These are phyloP conservation scores for Trichoderma orchidacearum DNA, from an alignment of 495 filamentous ascomycete species.

Conservation along the genomic window DNA sequence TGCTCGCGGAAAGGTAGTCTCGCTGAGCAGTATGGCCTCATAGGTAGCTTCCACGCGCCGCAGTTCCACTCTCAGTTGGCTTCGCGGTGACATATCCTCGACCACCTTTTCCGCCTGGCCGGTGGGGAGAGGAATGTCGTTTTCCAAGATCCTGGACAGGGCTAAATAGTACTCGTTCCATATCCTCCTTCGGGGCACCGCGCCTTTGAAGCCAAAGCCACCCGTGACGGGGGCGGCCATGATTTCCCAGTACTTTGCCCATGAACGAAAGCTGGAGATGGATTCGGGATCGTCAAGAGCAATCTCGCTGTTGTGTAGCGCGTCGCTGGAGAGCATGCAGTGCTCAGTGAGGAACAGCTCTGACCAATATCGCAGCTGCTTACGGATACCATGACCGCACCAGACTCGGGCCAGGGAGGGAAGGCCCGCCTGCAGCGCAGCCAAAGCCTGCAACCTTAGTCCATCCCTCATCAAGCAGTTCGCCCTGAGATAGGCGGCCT, in stretches of 20 bases:
- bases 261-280: slow-evolving; percentile 45
- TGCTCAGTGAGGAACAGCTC: slow-evolving; percentile 61
- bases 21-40: slow-evolving; percentile 55
- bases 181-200: slow-evolving; percentile 40
- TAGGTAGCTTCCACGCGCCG: slow-evolving; percentile 61
- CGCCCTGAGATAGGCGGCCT: slow-evolving; percentile 63
- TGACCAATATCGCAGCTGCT: slow-evolving; percentile 61
- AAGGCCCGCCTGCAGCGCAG: slow-evolving; percentile 48
- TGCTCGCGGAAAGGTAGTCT: slow-evolving; percentile 73
- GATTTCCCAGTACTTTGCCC: slow-evolving; percentile 44
- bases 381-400: slow-evolving; percentile 24
- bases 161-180: slow-evolving; percentile 75
- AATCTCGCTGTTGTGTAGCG: slow-evolving; percentile 30
- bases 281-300: slow-evolving; percentile 31
- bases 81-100: slow-evolving; percentile 36
- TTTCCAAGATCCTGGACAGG: slow-evolving; percentile 50
- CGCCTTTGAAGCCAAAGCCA: slow-evolving; percentile 30
- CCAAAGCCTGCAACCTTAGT: slow-evolving; percentile 40
- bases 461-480: slow-evolving; percentile 47
- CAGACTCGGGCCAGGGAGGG: slow-evolving; percentile 40
- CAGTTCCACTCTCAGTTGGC: slow-evolving; percentile 57
- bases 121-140: slow-evolving; percentile 34
- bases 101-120: slow-evolving; percentile 20
- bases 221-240: slow-evolving; percentile 21
- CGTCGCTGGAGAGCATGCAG: slow-evolving; percentile 49